Percentiles rank a stretch among this genome's conserved stretches.
Evolutionary conservation across 306 rosid species (phyloP).

Genomic region (Urtica urens): DNA sequence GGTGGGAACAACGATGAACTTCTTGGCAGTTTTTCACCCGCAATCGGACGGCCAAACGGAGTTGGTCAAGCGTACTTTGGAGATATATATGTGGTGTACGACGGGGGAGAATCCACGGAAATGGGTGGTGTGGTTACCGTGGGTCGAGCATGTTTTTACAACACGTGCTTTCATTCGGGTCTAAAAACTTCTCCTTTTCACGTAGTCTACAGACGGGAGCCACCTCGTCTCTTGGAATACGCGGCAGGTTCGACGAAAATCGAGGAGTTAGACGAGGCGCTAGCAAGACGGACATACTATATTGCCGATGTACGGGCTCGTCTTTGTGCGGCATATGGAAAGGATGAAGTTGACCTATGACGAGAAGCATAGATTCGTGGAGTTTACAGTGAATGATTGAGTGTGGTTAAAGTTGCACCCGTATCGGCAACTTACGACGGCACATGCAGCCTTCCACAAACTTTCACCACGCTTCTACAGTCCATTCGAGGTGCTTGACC

Average conservation of each 20-base stretch:
- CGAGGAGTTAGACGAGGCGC: background rate
- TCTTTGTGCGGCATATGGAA: background rate
- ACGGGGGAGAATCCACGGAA: background rate
- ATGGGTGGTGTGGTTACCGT: background rate
- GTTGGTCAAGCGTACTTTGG: background rate
- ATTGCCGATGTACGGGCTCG: background rate
- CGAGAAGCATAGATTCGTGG: background rate
- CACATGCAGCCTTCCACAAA: background rate
- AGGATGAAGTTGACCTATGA: background rate
- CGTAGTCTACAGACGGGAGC: too few species aligned
- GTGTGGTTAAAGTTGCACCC: background rate
- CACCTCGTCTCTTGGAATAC: background rate
- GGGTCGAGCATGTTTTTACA: background rate
- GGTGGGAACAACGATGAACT: background rate
- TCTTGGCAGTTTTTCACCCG: background rate
- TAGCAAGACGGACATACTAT: background rate
- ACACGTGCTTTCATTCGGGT: background rate
- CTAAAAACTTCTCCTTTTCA: background rate
- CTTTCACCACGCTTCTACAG: background rate
- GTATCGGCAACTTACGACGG: background rate
- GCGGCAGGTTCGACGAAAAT: background rate
- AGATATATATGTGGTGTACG: background rate
- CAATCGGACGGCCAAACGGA: background rate
- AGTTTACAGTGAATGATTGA: too few species aligned
- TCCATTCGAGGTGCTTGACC: background rate